Percentiles rank a stretch among this genome's conserved stretches.
Evolutionary conservation across 768 basidiomycete genomes (phyloP).

Genomic region (Chalciporus sphaerocephalus): DNA sequence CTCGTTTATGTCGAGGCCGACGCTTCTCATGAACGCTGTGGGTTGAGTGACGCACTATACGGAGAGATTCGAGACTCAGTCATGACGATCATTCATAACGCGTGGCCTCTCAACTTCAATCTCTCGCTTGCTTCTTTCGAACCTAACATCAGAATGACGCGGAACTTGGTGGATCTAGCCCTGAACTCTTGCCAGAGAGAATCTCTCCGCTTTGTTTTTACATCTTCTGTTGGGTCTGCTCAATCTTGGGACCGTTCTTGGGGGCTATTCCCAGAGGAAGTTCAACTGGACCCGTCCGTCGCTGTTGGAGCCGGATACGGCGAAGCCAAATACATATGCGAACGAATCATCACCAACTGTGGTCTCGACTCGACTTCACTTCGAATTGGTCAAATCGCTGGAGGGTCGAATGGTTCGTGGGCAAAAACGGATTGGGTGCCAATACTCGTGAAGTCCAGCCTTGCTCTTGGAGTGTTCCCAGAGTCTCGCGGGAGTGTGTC

Average conservation of each 20-base stretch:
- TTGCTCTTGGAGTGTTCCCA: conserved; percentile 26
- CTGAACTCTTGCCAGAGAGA: conserved; percentile 22
- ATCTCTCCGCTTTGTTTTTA: conserved; percentile 39
- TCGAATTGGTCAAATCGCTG: conserved; percentile 33
- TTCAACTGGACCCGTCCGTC: conserved; percentile 21
- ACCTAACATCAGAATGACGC: too few relatives aligned
- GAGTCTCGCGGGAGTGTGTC: conserved; percentile 32
- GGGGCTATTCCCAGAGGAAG: conserved; percentile 31
- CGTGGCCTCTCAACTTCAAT: too few relatives aligned
- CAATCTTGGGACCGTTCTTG: conserved; percentile 12
- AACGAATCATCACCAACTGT: conserved; percentile 26
- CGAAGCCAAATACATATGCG: conserved; percentile 29
- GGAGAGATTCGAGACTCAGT: too few relatives aligned
- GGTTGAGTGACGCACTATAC: too few relatives aligned
- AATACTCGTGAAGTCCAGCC: conserved; percentile 31
- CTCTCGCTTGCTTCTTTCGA: too few relatives aligned
- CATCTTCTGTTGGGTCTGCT: conserved; percentile 34
- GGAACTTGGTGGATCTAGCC: conserved; percentile 16
- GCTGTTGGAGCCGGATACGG: conserved; percentile 36
- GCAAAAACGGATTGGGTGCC: conserved; percentile 36
- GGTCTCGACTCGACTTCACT: conserved; percentile 23
- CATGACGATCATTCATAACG: too few relatives aligned
- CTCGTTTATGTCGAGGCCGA: too few relatives aligned
- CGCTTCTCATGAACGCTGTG: too few relatives aligned
- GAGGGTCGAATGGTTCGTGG: conserved; percentile 34